These are phyloP conservation scores for Fusarium tanahbumbuense DNA, from an alignment of 2,329 filamentous ascomycete genomes.

Conservation along the genomic window DNA sequence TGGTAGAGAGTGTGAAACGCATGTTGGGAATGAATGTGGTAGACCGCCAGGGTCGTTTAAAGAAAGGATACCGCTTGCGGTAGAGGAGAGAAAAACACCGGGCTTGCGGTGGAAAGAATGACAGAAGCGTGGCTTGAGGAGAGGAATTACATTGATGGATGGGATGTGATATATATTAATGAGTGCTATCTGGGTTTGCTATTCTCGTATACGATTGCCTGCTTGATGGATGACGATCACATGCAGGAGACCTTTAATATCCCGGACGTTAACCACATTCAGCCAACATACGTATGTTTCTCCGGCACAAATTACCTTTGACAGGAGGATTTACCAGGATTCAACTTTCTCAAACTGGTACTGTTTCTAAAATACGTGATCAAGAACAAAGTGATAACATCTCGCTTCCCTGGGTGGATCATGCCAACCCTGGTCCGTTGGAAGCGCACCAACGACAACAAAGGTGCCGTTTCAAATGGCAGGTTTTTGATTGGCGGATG, in stretches of 20 bases:
- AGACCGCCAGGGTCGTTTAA: constrained; percentile 41
- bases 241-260: constrained; percentile 9
- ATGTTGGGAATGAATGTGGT: constrained; percentile 24
- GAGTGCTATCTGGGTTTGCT: too few species aligned
- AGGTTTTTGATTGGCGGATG: neutral
- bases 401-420: neutral
- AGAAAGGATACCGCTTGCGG: constrained; percentile 33
- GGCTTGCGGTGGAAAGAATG: constrained; percentile 24
- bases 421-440: neutral
- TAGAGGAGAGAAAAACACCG: constrained; percentile 19
- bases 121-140: constrained; percentile 19
- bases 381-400: neutral
- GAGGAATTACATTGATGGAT: neutral
- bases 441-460: constrained; percentile 1
- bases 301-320: neutral
- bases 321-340: neutral
- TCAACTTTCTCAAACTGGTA: too few species aligned
- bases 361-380: neutral
- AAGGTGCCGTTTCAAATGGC: neutral
- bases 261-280: neutral
- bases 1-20: constrained; percentile 28
- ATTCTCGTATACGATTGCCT: too few species aligned
- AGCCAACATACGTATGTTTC: neutral
- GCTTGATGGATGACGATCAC: too few species aligned
- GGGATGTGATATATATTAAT: constrained; percentile 5